phyloP scores from a whole-genome alignment of 78 protist genomes.

The Monocercomonoides exilis region DNA sequence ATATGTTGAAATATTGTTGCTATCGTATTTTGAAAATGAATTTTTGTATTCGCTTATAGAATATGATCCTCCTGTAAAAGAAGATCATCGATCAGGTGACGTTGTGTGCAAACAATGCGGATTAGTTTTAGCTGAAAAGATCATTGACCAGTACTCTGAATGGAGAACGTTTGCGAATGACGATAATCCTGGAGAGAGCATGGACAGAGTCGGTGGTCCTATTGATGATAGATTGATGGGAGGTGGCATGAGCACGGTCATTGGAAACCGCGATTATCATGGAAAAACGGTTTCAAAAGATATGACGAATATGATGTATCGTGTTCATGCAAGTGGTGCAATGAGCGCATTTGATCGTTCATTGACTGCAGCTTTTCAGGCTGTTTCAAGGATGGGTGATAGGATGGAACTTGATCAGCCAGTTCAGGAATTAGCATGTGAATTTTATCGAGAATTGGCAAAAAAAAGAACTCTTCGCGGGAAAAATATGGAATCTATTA shows the following conservation, averaged over 20 bases:
- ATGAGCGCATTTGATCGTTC: background rate
- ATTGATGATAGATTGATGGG: background rate
- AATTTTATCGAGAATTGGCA: background rate
- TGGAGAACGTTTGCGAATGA: background rate
- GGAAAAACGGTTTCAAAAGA: background rate
- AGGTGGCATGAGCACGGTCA: background rate
- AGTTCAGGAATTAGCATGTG: background rate
- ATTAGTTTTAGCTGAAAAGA: background rate
- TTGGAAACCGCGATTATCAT: background rate
- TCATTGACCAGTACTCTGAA: background rate
- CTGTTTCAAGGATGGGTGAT: background rate
- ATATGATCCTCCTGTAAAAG: too few species aligned
- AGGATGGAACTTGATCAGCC: background rate
- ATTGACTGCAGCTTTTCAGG: background rate
- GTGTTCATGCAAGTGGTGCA: background rate
- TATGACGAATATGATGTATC: background rate
- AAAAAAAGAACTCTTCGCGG: background rate
- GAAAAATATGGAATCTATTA: background rate
- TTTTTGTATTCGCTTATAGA: too few species aligned
- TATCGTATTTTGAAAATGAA: too few species aligned
- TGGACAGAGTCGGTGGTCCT: background rate
- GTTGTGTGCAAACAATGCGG: background rate
- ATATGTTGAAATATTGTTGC: too few species aligned
- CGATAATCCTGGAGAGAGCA: background rate
- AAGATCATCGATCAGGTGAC: background rate